Percentiles rank a stretch among this genome's conserved stretches.
These are phyloP conservation scores for Aspergillus carlsbadensis DNA, from an alignment of 495 filamentous ascomycete genomes.

Conservation along the genomic window DNA sequence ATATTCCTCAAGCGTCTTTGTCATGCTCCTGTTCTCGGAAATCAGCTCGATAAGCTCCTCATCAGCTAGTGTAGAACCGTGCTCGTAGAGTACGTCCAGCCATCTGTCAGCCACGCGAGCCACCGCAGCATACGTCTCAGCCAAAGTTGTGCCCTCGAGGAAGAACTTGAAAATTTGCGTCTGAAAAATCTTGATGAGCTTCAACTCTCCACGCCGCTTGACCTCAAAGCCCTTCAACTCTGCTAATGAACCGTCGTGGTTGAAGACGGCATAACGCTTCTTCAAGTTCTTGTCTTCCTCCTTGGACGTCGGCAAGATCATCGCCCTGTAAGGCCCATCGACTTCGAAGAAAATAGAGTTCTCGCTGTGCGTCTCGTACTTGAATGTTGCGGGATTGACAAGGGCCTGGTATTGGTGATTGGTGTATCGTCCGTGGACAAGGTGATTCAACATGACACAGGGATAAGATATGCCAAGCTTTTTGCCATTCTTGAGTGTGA, in stretches of 20 bases:
- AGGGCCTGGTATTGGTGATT: conserved; percentile 97
- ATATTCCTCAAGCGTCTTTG: conserved; percentile 94
- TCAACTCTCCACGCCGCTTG: conserved; percentile 96
- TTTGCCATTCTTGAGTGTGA: conserved; percentile 92
- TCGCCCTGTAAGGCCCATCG: conserved; percentile 94
- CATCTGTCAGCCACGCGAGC: conserved; percentile 95
- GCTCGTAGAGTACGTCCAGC: conserved; percentile 89
- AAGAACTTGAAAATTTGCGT: conserved; percentile 99
- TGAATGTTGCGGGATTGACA: conserved; percentile 72
- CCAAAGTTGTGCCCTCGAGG: conserved; percentile 79
- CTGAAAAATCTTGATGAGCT: conserved; percentile 99
- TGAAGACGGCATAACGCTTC: conserved; percentile 98
- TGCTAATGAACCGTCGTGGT: conserved; percentile 93
- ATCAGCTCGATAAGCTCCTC: conserved; percentile 98
- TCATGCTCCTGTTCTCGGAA: conserved; percentile 97
- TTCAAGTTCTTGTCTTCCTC: conserved; percentile 99
- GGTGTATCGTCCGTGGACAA: conserved; percentile 92
- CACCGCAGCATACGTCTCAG: conserved; percentile 87
- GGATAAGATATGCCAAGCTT: conserved; percentile 94
- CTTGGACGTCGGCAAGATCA: conserved; percentile 96
- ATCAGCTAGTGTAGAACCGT: conserved; percentile 84
- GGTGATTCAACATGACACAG: conserved; percentile 98
- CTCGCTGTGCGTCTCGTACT: conserved; percentile 93
- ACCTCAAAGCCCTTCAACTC: conserved; percentile 98
- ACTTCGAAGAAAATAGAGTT: conserved; percentile 99